A percentile compares a stretch with the other conserved stretches of the same genome.
Evolutionary conservation across 257 asterid species (phyloP).

Genomic region (Orobanche coerulescens): DNA sequence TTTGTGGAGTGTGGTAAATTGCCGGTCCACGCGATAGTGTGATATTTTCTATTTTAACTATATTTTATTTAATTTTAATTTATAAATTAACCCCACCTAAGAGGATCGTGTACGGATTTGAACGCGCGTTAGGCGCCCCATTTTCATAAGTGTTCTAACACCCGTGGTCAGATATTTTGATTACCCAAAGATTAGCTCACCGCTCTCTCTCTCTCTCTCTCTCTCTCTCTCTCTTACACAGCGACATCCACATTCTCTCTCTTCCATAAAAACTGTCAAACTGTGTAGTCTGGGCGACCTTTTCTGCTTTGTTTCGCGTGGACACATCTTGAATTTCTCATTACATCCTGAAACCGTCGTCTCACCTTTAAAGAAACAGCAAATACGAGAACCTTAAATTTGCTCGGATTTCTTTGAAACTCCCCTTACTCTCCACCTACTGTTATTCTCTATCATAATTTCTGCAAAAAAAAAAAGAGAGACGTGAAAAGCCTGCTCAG

Average conservation of each 20-base stretch:
- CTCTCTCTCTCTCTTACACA: conserved; percentile 10
- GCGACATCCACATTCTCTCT: conserved; percentile 26
- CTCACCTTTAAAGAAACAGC: conserved; percentile 2
- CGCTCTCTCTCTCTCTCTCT: conserved; percentile 19
- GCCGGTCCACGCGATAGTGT: no score
- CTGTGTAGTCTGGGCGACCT: conserved; percentile 25
- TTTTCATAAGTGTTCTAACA: no score
- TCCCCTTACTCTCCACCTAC: conserved; percentile 30
- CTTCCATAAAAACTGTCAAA: conserved; percentile 22
- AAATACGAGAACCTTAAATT: background rate
- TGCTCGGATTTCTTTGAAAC: conserved; percentile 18
- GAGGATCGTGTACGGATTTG: no score
- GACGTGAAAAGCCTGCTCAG: conserved; percentile 15
- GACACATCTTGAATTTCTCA: conserved; percentile 17
- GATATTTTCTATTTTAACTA: no score
- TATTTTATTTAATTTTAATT: no score
- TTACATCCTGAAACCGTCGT: conserved; percentile 21
- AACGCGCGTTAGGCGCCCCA: no score
- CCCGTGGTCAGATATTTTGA: no score
- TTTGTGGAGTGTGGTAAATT: no score
- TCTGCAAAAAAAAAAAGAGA: background rate
- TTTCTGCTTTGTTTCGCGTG: conserved; percentile 24
- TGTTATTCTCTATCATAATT: conserved; percentile 7
- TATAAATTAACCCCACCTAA: no score
- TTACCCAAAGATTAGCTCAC: background rate